Base-by-base conservation (phyloP, 768 basidiomycete species). In the Lentinus tigrinus region DNA sequence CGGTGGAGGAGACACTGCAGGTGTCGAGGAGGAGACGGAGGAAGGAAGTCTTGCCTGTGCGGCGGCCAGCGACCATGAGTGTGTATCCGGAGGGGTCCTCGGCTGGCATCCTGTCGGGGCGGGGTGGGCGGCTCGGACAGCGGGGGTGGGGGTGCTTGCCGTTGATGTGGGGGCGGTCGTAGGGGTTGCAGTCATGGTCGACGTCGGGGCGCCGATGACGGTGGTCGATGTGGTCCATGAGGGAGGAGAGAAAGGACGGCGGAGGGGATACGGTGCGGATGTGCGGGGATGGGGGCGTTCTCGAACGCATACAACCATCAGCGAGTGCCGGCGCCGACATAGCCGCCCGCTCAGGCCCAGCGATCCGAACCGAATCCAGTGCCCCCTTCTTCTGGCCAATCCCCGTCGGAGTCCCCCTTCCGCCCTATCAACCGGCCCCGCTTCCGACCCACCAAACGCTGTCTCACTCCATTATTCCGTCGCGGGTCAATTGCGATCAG, bases 1-100 rank as follows among this genome's bases (percentile, higher is more conserved):
- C 81, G 21, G 77, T 70, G 39, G 80, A 75, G 14, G 89, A 81
- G 67, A 93, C 77, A 69, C 82, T 77, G 77, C 82, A 82, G 63
- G 92, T 91, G 78, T 92, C 90, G 72, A 93, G 83, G 63, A 94
- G 80, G 67, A 93, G 88, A 56, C 90, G 85, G 69, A 93, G 86
- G 69, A 94, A 89, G 60, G 89, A 87, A 23, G 91, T 91, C 81
- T 94, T 94, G 74, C 89, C 89, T 75, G 88, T 86, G 75, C 87
- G 79, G 70, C 83, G 85, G 51, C 91, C 91, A 57, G 90, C 91
- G 68, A 91, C 89, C 77, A 93, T 87, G 72, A 93, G 76, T 65
- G 87, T 86, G 77, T 82, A 82, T 37, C 76, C 75, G 67, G 68
- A 77, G 77, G 73, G 63, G 72, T 72, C 63, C 65, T 65, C 69